phyloP scores from a whole-genome alignment of 1,139 yeast genomes.

The Candida glucosophila region DNA sequence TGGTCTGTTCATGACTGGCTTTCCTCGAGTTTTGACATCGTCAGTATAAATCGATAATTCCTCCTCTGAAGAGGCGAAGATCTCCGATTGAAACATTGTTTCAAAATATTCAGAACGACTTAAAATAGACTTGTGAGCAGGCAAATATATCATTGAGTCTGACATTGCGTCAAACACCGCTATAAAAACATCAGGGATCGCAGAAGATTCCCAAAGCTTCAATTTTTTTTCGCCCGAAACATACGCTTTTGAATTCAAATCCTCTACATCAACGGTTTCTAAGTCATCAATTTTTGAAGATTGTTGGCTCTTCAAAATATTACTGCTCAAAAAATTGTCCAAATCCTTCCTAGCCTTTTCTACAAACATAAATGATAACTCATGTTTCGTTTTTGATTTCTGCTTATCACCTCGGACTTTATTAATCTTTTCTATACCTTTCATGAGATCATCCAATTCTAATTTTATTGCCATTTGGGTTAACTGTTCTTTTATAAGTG shows the following conservation, averaged over 20 bases:
- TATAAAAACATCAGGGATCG: constrained; percentile 44
- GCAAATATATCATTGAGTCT: constrained; percentile 33
- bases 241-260: constrained; percentile 14
- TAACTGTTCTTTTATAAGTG: constrained; percentile 20
- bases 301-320: constrained; percentile 23
- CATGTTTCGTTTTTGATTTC: constrained; percentile 34
- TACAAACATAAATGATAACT: constrained; percentile 34
- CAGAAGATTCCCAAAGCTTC: constrained; percentile 13
- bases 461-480: constrained; percentile 24
- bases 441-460: constrained; percentile 26
- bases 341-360: constrained; percentile 41
- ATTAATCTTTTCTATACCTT: constrained; percentile 16
- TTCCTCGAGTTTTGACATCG: constrained; percentile 2
- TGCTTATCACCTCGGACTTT: constrained; percentile 13
- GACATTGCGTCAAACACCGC: constrained; percentile 24
- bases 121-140: constrained; percentile 56
- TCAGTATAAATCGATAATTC: constrained; percentile 9
- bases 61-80: constrained; percentile 12
- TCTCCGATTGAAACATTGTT: constrained; percentile 50
- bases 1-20: constrained; percentile 15
- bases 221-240: constrained; percentile 10
- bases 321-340: constrained; percentile 24
- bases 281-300: constrained; percentile 6
- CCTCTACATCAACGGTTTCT: constrained; percentile 23
- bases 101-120: constrained; percentile 57